Percentiles rank a stretch among this genome's conserved stretches.
Conservation (phyloP, 148 eudicot genomes). For the Cornus controversa region DNA sequence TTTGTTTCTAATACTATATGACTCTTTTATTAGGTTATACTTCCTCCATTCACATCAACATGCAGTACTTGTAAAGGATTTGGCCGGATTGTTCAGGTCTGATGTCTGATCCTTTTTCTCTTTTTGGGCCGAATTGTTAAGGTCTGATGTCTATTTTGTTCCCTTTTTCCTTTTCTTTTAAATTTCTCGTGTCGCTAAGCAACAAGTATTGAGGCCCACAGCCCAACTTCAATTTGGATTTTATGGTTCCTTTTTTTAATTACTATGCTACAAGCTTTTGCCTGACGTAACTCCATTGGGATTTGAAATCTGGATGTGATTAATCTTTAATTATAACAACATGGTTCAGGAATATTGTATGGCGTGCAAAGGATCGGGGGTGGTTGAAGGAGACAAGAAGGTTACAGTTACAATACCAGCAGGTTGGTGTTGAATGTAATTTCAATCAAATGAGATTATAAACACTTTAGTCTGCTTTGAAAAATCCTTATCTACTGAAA, state of each 20-base stretch:
- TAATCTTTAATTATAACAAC: not conserved
- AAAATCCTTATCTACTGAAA: not conserved
- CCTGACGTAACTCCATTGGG: not conserved
- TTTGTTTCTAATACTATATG: not conserved
- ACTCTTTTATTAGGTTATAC: conserved; percentile 53
- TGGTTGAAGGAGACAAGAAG: conserved; percentile 71
- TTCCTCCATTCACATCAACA: conserved; percentile 79
- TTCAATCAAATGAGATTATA: conserved; percentile 2
- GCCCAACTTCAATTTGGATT: not conserved
- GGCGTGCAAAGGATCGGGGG: conserved; percentile 73
- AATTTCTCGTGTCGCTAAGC: not conserved
- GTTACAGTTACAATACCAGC: conserved; percentile 72
- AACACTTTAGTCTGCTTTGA: not conserved
- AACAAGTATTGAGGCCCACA: not conserved
- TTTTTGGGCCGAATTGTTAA: not conserved
- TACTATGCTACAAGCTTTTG: not conserved
- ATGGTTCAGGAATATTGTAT: conserved; percentile 59
- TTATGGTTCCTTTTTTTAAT: too few species aligned
- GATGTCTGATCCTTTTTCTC: not conserved
- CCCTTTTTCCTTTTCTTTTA: not conserved
- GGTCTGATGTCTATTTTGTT: not conserved
- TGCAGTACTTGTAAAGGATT: conserved; percentile 79
- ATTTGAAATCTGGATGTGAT: conserved; percentile 5
- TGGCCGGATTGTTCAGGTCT: conserved; percentile 68
- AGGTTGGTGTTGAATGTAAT: conserved; percentile 46